Evolutionary conservation across 768 basidiomycete species (phyloP), one percentile per base, ranked within the genome.

Genomic region (Lactifluus echinatus): DNA sequence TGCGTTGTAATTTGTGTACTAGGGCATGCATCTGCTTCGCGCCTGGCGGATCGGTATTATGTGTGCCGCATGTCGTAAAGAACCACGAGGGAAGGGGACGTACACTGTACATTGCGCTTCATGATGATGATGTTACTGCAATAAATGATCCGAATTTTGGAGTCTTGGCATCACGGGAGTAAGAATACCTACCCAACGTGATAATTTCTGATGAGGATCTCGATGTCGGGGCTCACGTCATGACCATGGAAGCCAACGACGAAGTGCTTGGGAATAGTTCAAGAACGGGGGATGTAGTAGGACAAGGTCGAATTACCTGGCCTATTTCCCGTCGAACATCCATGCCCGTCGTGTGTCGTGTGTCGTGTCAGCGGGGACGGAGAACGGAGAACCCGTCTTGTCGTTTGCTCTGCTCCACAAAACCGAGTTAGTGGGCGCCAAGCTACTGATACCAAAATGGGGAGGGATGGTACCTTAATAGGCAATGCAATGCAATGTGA

Each of bases 161-260:
- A 28, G 10, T 11, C 14, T 19, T 17, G 24, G n/a, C 12, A 26
- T 17, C 4, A 33, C 19, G 2, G 26, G 29, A 34, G 34, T 14
- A 14, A 4, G 4, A 4, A 29, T 6, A 63, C 71, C 24, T 60
- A 76, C 70, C 85, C 85, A 48, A 85, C 72, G 66, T 81, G 72
- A 69, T 85, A 86, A 45, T 84, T 78, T 34, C 69, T 69, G 49
- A 87, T 83, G 53, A 87, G 77, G 0, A 71, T 74, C 62, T 71
- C 75, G 59, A 81, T 76, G 56, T 85, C 74, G 28, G 77, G 71
- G 58, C 70, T 79, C 33, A 77, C 69, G 50, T 78, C 71, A 36
- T 76, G 69, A 3, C 84, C 84, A 64, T 83, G 81, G 66, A 86
- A 87, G 17, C 86, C 85, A 59, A 84, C 73, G 14, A 88, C 81